These are phyloP conservation scores for Aspergillus aculeatus DNA, from an alignment of 2,329 filamentous ascomycete genomes.

Conservation along the genomic window DNA sequence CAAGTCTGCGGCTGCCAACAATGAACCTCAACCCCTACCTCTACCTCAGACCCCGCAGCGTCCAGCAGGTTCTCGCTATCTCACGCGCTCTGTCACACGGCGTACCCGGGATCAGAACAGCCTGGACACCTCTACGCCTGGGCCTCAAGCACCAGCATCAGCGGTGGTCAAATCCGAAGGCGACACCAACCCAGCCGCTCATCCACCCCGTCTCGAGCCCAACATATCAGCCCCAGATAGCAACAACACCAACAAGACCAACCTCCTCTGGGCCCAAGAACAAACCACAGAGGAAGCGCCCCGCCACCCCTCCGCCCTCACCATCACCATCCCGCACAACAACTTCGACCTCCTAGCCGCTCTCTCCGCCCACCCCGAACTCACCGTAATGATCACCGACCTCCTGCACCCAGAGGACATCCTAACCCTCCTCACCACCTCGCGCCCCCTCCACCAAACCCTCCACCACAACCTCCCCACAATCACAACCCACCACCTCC, in stretches of 20 bases:
- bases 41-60: neutral
- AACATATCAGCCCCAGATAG: neutral
- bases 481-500: slow-evolving; percentile 57
- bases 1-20: neutral
- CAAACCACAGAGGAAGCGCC: neutral
- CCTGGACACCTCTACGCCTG: neutral
- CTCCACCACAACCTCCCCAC: slow-evolving; percentile 61
- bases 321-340: neutral
- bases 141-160: neutral
- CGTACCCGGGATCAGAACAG: neutral
- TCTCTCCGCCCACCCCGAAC: slow-evolving; percentile 40
- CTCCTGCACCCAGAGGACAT: slow-evolving; percentile 58
- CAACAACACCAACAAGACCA: neutral
- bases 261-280: neutral
- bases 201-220: neutral
- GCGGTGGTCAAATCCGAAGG: neutral
- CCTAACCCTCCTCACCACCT: slow-evolving; percentile 64
- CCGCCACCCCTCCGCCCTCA: neutral
- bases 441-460: slow-evolving; percentile 60
- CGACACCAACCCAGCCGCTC: neutral
- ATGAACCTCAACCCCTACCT: neutral
- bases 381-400: slow-evolving; percentile 56
- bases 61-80: neutral
- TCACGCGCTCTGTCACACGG: neutral
- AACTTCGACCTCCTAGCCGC: slow-evolving; percentile 14